Evolutionary conservation across 441 rosid genomes (phyloP), one percentile per base, ranked within the genome.

Genomic region (Sinapis alba): DNA sequence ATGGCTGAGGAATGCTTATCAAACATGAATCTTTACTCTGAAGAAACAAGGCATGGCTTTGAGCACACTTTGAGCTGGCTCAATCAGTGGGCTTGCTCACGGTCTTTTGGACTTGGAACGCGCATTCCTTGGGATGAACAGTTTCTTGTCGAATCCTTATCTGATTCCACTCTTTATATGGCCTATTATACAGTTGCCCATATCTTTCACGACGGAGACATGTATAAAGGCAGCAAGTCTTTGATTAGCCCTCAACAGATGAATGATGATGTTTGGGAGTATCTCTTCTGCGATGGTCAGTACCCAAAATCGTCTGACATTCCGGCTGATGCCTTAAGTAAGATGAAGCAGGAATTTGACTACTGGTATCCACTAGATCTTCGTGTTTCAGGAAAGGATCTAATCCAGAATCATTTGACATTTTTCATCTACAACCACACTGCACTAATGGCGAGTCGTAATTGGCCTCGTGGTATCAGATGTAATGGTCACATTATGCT

Each of bases 361-460:
- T 95, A 90, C 77, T 90, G 99, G 98, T 95, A 95, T 73, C 99
- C 99, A 1, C 90, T 90, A 73, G 99, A 95, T 82, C 92, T 95
- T 41, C 90, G 99, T 73, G 98, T 88, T 63, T 95, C 98, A 51
- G 99, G 99, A 34, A 95, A 95, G 85, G 99, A 95, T 80, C 93
- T 92, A 50, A 95, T 92, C 75, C 99, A 91, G 83, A 95, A 95
- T 82, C 99, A 95, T 80, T 80, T 92, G 81, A 89, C 99, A 61
- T 92, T 95, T 81, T 85, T 78, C 78, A 89, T 92, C 66, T 90
- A 92, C 78, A 92, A 90, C 83, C 99, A 95, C 81, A 79, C 91
- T 7, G 99, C 94, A 23, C 84, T 95, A 38, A 86, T 95, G 99
- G 71, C 85, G 38, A 87, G 65, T 75, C 79, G 50, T 12, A 94